phyloP scores from a whole-genome alignment of 768 basidiomycete species.

The Exidia glandulosa region DNA sequence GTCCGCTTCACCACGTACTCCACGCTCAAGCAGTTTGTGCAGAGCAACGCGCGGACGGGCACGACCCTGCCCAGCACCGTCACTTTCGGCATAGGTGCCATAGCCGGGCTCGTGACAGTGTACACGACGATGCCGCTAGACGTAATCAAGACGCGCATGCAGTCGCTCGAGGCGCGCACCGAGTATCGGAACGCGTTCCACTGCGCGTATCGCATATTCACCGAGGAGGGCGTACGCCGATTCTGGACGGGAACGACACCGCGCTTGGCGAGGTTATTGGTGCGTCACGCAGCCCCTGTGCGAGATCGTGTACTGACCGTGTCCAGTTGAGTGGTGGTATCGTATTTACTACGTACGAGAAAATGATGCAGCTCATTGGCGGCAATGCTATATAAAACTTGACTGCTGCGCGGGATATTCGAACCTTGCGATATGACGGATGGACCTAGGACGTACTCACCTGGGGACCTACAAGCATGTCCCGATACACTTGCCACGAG shows the following conservation, averaged over 20 bases:
- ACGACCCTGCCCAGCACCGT: slow-evolving; percentile 76
- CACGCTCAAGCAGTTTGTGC: slow-evolving; percentile 87
- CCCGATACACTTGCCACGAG: too few relatives aligned
- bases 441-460: too few relatives aligned
- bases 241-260: slow-evolving; percentile 99
- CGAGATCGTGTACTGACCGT: background rate
- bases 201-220: slow-evolving; percentile 88
- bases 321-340: slow-evolving; percentile 84
- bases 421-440: too few relatives aligned
- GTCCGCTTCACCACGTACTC: slow-evolving; percentile 93
- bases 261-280: slow-evolving; percentile 70
- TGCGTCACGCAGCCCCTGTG: slow-evolving; percentile 27
- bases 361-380: slow-evolving; percentile 48
- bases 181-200: slow-evolving; percentile 94
- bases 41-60: slow-evolving; percentile 72
- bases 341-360: slow-evolving; percentile 86
- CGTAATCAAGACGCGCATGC: slow-evolving; percentile 98
- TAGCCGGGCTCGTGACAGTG: slow-evolving; percentile 91
- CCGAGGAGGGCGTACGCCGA: slow-evolving; percentile 80
- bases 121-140: background rate
- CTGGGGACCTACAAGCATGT: too few relatives aligned
- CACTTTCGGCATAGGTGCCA: slow-evolving; percentile 89
- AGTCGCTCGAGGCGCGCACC: slow-evolving; percentile 68
- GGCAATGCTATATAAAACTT: slow-evolving; percentile 8
- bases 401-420: too few relatives aligned